These are phyloP conservation scores for Dictyostelium discoideum DNA, from an alignment of 78 protist genomes.

Conservation along the genomic window DNA sequence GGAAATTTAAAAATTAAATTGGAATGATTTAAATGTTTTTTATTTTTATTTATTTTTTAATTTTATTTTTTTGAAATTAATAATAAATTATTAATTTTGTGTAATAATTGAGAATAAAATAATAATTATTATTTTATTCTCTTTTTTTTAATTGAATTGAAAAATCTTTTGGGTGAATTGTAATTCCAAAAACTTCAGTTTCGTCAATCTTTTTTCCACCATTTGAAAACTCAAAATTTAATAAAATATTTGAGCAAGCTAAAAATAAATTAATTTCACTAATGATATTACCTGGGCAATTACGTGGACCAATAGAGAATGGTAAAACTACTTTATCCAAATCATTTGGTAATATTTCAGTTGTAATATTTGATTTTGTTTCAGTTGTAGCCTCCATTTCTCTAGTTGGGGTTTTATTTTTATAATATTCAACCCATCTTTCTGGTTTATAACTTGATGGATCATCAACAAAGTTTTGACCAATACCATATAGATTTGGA, in stretches of 20 bases:
- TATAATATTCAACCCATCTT: constrained; percentile 6
- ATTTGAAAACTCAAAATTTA: constrained; percentile 13
- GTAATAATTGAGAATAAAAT: background rate
- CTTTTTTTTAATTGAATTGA: constrained; percentile 7
- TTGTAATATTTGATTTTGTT: background rate
- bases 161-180: constrained; percentile 35
- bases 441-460: constrained; percentile 36
- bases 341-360: background rate
- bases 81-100: background rate
- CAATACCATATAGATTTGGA: constrained; percentile 32
- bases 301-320: constrained; percentile 14
- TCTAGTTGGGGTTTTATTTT: background rate
- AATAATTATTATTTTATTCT: background rate
- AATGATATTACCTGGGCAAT: constrained; percentile 29
- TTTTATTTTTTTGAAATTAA: background rate
- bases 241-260: constrained; percentile 34
- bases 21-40: background rate
- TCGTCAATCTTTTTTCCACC: constrained; percentile 30
- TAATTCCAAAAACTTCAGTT: constrained; percentile 48
- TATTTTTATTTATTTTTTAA: no score
- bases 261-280: background rate
- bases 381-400: background rate
- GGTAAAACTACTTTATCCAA: background rate
- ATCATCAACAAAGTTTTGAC: background rate
- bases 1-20: no score